Evolutionary conservation across 441 rosid genomes (phyloP).

Genomic region (Hura crepitans): DNA sequence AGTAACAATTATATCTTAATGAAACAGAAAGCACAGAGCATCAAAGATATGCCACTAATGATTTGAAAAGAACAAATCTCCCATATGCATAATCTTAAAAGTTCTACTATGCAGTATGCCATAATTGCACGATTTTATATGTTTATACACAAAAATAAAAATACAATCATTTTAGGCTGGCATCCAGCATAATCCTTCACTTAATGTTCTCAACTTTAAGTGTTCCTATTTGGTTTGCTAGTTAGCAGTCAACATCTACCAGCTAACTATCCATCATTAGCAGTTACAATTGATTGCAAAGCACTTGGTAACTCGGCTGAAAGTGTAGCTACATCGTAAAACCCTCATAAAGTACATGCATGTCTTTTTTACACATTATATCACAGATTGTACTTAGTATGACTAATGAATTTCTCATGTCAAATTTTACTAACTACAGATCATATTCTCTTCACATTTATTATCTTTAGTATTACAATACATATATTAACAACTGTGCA

Average conservation of each 20-base stretch:
- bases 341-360: not conserved
- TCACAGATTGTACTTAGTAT: not conserved
- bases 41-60: slow-evolving; percentile 2
- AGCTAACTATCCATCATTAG: not conserved
- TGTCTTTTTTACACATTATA: not conserved
- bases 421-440: no score
- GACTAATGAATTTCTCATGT: no score
- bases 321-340: not conserved
- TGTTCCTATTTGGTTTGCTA: not conserved
- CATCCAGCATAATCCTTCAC: not conserved
- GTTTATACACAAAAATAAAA: not conserved
- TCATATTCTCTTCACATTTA: no score
- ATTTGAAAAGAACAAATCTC: slow-evolving; percentile 2
- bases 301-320: not conserved
- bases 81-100: not conserved
- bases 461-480: not conserved
- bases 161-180: not conserved
- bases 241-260: not conserved
- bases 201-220: no score
- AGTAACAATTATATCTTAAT: slow-evolving; percentile 26
- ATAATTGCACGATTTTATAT: not conserved
- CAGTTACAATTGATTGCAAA: not conserved
- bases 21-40: slow-evolving; percentile 10
- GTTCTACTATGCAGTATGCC: slow-evolving; percentile 9
- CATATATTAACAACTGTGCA: not conserved